Conservation (phyloP, 495 filamentous ascomycete genomes). For the Xylaria bambusicola region DNA sequence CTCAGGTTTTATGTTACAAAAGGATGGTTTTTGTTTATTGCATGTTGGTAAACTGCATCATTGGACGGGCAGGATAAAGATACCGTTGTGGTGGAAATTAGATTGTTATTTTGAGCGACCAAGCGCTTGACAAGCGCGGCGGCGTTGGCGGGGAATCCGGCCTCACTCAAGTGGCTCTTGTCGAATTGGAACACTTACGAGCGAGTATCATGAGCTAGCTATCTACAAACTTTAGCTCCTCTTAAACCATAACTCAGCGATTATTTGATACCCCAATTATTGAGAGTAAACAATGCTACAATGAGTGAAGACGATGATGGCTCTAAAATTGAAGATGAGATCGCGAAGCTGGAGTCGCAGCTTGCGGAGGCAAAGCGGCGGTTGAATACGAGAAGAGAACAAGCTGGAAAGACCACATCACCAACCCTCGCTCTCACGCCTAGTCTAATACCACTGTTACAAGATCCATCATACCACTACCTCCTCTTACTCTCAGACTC, state of each 20-base stretch:
- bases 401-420: conserved; percentile 3
- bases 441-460: conserved; percentile 30
- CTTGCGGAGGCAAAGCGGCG: conserved; percentile 39
- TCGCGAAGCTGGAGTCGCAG: conserved; percentile 41
- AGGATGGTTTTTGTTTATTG: conserved; percentile 2
- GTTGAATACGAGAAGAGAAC: conserved; percentile 17
- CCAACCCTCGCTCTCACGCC: not conserved
- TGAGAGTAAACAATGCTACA: conserved; percentile 1
- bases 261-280: too few relatives aligned
- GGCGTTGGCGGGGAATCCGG: conserved; percentile 16
- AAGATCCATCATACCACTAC: conserved; percentile 55
- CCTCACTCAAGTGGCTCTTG: conserved; percentile 9
- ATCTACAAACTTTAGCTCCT: conserved; percentile 2
- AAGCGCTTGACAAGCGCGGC: conserved; percentile 1
- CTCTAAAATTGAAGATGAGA: conserved; percentile 25
- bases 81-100: not conserved
- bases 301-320: conserved; percentile 10
- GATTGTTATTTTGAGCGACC: not conserved
- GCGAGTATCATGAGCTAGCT: conserved; percentile 1
- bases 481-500: conserved; percentile 94
- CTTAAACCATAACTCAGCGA: not conserved
- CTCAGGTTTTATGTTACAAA: not conserved
- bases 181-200: not conserved
- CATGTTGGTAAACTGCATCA: not conserved
- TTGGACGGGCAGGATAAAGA: not conserved